Evolutionary conservation across 2,329 filamentous ascomycete genomes (phyloP).

Genomic region (Apiospora aurea): DNA sequence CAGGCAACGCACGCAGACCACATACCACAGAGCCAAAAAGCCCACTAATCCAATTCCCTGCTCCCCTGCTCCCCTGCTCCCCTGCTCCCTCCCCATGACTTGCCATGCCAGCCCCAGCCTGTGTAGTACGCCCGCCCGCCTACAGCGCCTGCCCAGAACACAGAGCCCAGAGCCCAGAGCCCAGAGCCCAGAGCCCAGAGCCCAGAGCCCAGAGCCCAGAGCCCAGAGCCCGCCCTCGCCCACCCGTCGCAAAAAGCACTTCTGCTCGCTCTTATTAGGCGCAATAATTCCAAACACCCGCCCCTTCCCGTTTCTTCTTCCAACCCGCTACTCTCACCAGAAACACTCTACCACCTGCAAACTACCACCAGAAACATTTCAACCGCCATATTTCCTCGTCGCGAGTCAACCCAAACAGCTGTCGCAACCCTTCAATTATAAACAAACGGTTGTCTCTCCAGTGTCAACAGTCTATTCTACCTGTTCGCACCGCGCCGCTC

Average conservation of each 20-base stretch:
- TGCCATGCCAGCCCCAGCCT: not conserved
- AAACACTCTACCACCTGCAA: conserved; percentile 1
- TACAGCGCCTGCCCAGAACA: not conserved
- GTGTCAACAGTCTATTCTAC: conserved; percentile 3
- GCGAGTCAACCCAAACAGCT: conserved; percentile 3
- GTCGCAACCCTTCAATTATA: conserved; percentile 20
- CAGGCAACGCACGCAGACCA: not conserved
- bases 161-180: no score
- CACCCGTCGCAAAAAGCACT: conserved; percentile 7
- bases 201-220: not conserved
- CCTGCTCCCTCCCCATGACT: not conserved
- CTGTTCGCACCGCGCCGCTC: conserved; percentile 18
- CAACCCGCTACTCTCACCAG: conserved; percentile 22
- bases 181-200: no score
- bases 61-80: no score
- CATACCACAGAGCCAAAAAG: not conserved
- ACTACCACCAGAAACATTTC: conserved; percentile 16
- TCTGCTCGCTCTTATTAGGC: conserved; percentile 29
- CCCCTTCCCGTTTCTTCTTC: conserved; percentile 26
- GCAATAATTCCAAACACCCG: conserved; percentile 29
- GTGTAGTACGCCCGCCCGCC: not conserved
- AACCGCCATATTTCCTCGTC: not conserved
- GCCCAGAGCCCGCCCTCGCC: not conserved
- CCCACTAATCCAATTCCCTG: not conserved
- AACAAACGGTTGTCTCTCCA: not conserved